A percentile compares a stretch with the other conserved stretches of the same genome.
These are phyloP conservation scores for Paramyrothecium sp. DNA, from an alignment of 2,329 filamentous ascomycete species.

Conservation along the genomic window DNA sequence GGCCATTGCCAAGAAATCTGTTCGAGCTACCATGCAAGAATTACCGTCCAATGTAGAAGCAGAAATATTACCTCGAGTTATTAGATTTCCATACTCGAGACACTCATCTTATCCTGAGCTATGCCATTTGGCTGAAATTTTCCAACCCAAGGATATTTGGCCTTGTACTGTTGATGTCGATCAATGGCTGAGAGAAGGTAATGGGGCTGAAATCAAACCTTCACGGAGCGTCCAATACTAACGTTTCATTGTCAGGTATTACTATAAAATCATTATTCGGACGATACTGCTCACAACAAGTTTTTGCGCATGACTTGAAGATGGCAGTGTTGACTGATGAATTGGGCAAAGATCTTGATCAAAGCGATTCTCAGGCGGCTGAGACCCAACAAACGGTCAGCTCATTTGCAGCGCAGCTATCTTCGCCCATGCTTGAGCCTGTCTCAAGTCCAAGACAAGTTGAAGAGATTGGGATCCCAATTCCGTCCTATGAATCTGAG, in stretches of 20 bases:
- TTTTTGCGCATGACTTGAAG: slow-evolving; percentile 64
- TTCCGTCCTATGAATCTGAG: no score
- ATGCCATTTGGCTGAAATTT: slow-evolving; percentile 63
- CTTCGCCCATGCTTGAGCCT: background rate
- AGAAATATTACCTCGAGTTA: slow-evolving; percentile 33
- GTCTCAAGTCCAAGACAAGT: background rate
- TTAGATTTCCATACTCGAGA: slow-evolving; percentile 79
- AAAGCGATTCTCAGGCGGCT: background rate
- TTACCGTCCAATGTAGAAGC: background rate
- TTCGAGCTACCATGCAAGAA: background rate
- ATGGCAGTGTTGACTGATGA: slow-evolving; percentile 42
- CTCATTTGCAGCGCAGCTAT: background rate
- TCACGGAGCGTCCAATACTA: background rate
- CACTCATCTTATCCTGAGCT: slow-evolving; percentile 86
- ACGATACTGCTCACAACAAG: slow-evolving; percentile 56
- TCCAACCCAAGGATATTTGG: slow-evolving; percentile 74
- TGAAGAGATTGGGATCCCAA: background rate
- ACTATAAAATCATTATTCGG: slow-evolving; percentile 74
- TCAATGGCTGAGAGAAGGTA: slow-evolving; percentile 58
- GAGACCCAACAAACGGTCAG: background rate
- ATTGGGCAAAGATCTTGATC: background rate
- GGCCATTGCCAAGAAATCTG: slow-evolving; percentile 5
- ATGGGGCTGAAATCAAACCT: background rate
- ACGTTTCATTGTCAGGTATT: slow-evolving; percentile 31
- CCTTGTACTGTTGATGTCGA: slow-evolving; percentile 72